Percentiles rank a stretch among this genome's conserved stretches.
Conservation (phyloP, 768 basidiomycete genomes). For the Lactifluus rugatus region DNA sequence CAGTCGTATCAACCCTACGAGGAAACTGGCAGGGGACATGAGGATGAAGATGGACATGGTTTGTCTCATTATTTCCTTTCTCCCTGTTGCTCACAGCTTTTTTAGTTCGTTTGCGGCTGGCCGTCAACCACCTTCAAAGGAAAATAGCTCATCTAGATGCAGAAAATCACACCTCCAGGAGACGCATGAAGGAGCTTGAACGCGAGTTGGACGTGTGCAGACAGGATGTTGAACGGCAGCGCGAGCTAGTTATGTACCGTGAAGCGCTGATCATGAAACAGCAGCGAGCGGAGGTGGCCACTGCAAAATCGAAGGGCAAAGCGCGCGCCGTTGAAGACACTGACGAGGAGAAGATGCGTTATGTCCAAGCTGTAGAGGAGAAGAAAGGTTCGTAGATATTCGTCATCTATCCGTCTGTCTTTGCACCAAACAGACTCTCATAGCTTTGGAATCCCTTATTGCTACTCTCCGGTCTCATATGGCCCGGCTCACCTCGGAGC, state of each 20-base stretch:
- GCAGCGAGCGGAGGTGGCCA: slow-evolving; percentile 9
- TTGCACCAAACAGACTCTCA: neutral
- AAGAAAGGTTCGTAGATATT: slow-evolving; percentile 57
- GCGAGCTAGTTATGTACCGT: slow-evolving; percentile 50
- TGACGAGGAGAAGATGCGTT: slow-evolving; percentile 32
- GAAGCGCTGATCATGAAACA: slow-evolving; percentile 36
- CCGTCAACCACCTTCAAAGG: slow-evolving; percentile 52
- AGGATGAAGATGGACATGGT: slow-evolving; percentile 59
- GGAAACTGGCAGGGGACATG: slow-evolving; percentile 29
- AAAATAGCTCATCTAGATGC: slow-evolving; percentile 67
- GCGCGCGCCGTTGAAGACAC: slow-evolving; percentile 22
- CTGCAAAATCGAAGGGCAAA: slow-evolving; percentile 32
- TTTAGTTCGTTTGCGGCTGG: slow-evolving; percentile 51
- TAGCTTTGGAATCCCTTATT: slow-evolving; percentile 78
- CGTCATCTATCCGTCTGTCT: neutral
- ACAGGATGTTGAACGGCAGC: slow-evolving; percentile 63
- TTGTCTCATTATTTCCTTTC: slow-evolving; percentile 11
- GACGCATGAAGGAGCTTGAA: slow-evolving; percentile 81
- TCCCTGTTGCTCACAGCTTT: neutral
- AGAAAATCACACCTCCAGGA: slow-evolving; percentile 72
- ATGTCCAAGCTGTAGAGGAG: slow-evolving; percentile 74
- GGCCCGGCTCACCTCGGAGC: slow-evolving; percentile 64
- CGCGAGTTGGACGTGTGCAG: slow-evolving; percentile 77
- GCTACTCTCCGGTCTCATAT: slow-evolving; percentile 64
- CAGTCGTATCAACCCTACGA: slow-evolving; percentile 40